Base-by-base conservation (phyloP, 768 basidiomycete species). In the Chiua virens region DNA sequence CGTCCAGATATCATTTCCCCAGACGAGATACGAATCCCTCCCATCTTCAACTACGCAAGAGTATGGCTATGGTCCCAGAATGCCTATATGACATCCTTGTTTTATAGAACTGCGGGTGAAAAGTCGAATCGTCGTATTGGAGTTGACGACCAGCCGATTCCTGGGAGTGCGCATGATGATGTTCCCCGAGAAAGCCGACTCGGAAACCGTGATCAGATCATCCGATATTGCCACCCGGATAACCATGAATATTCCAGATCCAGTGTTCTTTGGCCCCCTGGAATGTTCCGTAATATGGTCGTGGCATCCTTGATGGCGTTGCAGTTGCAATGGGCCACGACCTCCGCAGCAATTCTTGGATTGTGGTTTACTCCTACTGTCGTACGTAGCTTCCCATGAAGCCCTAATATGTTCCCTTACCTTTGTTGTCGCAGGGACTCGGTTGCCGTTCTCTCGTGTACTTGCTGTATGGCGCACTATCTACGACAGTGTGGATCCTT, bases 361-460 rank as follows among this genome's bases (percentile, higher is more conserved):
- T 58, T 58, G 11, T 65, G 59, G 55, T 67, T 53, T 23, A 71
- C 67, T 0, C 72, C 71, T 8, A 73, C 71, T 1, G 52, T 52
- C 3, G 63, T 62, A 30, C 46, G 60, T 58, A 7, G 2, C 6
- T 34, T 15, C 32, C 14, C 11, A 34, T 8, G 11, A 30, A 9
- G 10, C 28, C 28, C 28, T 30, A 30, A 9, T 2, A 15, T 30
- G 3, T 34, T 15, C 8, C 10, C 32, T 34, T 14, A 34, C 7
- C 4, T 34, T 34, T 1, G 7, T 36, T 17, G 13, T 46, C 9
- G 8, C n/a, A 61, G 64, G 64, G 65, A 17, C 27, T 74, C 2
- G 73, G 72, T 11, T 73, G 73, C 39, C 69, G 70, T 47, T 73
- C 70, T 3, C 50, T 57, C 0, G 58, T 62, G 1, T 73, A 72